Evolutionary conservation across 2,329 filamentous ascomycete species (phyloP), one percentile per base, ranked within the genome.

Genomic region (Colletotrichum sp.): DNA sequence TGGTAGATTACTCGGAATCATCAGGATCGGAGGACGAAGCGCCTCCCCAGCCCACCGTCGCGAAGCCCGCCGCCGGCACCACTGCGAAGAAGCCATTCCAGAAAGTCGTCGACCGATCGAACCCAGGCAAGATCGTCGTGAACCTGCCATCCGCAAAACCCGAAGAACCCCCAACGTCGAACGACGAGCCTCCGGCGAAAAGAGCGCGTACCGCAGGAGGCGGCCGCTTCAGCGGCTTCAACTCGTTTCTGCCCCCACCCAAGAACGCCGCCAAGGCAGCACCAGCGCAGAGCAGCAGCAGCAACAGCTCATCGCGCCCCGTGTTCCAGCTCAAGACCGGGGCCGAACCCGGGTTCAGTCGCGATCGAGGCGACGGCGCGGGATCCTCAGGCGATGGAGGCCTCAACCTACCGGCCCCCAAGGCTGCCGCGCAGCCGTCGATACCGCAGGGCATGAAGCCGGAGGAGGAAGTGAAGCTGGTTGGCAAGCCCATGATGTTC

Each of bases 1-100:
- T 98, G 34, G 95, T 97, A 79, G 93, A 94, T 77, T 98, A 98
- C 81, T 96, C 95, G 6, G 95, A 96, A 82, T 97, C 93, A 63
- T 95, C 94, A 15, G 94, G 94, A 71, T 88, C 88, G 19, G 93
- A 94, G 71, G 75, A 84, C 48, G 83, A 84, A 72, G 74, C 80
- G 22, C 79, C 80, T 8, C 36, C 72, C 64, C 80, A 82, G 73
- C 80, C 81, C 9, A 78, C 78, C 61, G 27, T 57, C 27, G 71
- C 82, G 27, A 83, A 87, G 80, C 78, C 83, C 66, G 74, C n/a
- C n/a, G 65, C 80, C 66, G 64, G 77, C 78, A 70, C 80, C 74
- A 55, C 78, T 65, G 74, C 82, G 27, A 80, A 95, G 83, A 90
- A 93, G 75, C 86, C 91, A 22, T 94, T 96, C 82, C 93, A 94